phyloP scores from a whole-genome alignment of 2,329 filamentous ascomycete genomes.

The Orbilia quercus region DNA sequence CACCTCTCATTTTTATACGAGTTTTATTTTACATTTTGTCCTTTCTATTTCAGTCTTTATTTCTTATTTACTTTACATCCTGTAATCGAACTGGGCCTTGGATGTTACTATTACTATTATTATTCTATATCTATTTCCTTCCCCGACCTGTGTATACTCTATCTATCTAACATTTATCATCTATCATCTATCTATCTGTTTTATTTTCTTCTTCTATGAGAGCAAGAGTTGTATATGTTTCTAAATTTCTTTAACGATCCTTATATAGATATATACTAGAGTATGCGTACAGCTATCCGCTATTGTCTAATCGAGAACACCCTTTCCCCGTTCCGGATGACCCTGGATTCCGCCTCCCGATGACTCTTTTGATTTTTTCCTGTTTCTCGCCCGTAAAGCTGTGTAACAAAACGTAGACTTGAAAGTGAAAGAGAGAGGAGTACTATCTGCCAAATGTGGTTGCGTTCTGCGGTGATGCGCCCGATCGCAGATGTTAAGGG shows the following conservation, averaged over 20 bases:
- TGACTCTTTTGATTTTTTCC: conserved; percentile 2
- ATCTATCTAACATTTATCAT: too few relatives aligned
- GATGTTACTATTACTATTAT: conserved; percentile 11
- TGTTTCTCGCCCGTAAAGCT: conserved; percentile 10
- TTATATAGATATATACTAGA: conserved; percentile 18
- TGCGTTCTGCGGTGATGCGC: too few relatives aligned
- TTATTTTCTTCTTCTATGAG: conserved; percentile 1
- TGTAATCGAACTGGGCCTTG: conserved; percentile 37
- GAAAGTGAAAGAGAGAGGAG: too few relatives aligned
- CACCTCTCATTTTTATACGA: neutral
- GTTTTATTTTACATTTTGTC: conserved; percentile 3
- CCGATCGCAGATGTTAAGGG: too few relatives aligned
- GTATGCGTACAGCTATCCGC: conserved; percentile 1
- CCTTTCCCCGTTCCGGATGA: conserved; percentile 23
- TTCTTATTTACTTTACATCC: conserved; percentile 20
- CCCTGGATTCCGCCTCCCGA: conserved; percentile 6
- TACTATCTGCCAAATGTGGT: too few relatives aligned
- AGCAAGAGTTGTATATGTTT: conserved; percentile 11
- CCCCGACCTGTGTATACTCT: conserved; percentile 29
- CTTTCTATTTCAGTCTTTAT: conserved; percentile 1
- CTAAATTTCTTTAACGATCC: conserved; percentile 15
- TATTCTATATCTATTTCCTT: conserved; percentile 13
- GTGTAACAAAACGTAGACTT: neutral
- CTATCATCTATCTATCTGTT: neutral
- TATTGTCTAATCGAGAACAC: conserved; percentile 18